These are phyloP conservation scores for Guillardia theta DNA, from an alignment of 78 protist genomes.

Conservation along the genomic window DNA sequence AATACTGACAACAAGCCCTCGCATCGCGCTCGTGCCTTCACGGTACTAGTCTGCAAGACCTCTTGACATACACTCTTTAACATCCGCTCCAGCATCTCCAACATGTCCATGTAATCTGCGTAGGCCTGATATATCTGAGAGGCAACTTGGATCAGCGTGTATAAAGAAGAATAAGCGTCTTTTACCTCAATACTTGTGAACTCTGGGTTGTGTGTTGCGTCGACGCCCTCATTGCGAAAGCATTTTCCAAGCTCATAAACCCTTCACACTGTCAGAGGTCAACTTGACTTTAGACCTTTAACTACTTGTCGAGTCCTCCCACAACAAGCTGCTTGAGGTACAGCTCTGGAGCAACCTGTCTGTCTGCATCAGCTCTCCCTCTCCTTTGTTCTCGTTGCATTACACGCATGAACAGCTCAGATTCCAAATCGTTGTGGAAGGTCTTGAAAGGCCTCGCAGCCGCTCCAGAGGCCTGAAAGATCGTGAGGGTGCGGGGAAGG, in stretches of 20 bases:
- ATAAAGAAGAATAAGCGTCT: no score
- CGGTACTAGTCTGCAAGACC: no score
- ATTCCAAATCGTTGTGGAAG: slow-evolving; percentile 52
- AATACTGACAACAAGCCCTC: no score
- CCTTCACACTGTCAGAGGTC: neutral
- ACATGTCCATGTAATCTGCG: slow-evolving; percentile 73
- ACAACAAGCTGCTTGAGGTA: slow-evolving; percentile 69
- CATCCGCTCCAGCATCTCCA: slow-evolving; percentile 59
- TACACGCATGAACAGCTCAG: slow-evolving; percentile 42
- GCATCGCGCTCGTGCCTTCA: no score
- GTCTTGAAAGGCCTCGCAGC: slow-evolving; percentile 33
- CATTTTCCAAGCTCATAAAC: slow-evolving; percentile 48
- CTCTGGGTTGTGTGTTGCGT: slow-evolving; percentile 69
- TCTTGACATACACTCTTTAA: no score
- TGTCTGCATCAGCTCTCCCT: no score
- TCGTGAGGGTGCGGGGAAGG: neutral
- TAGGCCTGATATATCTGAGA: slow-evolving; percentile 50
- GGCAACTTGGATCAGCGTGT: neutral
- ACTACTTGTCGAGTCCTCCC: slow-evolving; percentile 70
- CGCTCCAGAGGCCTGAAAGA: neutral
- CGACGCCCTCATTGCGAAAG: slow-evolving; percentile 68
- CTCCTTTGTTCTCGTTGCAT: no score
- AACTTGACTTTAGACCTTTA: neutral
- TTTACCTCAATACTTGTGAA: slow-evolving; percentile 78
- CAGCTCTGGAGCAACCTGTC: slow-evolving; percentile 76